These are phyloP conservation scores for Citrullus amarus DNA, from an alignment of 306 rosid genomes.

Conservation along the genomic window DNA sequence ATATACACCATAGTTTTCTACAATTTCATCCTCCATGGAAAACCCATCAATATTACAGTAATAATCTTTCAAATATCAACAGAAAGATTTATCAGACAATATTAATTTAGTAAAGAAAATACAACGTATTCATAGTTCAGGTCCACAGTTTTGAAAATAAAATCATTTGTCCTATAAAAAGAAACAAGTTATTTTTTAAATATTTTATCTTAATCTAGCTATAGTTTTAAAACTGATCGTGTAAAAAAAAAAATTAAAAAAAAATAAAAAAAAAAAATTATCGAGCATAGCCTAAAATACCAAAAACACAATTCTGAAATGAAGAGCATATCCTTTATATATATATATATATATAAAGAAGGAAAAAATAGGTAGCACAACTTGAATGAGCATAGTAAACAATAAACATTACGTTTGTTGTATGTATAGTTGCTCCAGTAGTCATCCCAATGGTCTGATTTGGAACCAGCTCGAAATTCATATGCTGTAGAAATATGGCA, in stretches of 20 bases:
- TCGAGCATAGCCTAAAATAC: background rate
- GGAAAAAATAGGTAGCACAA: background rate
- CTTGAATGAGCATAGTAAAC: constrained; percentile 2
- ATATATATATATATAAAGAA: no score
- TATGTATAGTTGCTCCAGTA: constrained; percentile 96
- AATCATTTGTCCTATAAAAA: background rate
- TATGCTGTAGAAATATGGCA: constrained; percentile 61
- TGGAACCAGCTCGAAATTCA: constrained; percentile 76
- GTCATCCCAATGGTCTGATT: constrained; percentile 87
- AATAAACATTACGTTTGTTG: constrained; percentile 57
- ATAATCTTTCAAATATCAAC: background rate
- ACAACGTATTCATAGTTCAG: background rate
- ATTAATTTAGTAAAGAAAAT: background rate
- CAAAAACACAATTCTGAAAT: background rate
- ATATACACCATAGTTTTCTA: background rate
- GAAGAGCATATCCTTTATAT: no score
- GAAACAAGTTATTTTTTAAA: no score
- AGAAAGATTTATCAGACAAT: background rate
- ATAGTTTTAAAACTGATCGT: background rate
- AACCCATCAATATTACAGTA: background rate
- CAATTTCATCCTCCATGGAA: background rate
- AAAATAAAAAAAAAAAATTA: no score
- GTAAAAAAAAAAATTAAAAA: background rate
- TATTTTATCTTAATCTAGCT: background rate
- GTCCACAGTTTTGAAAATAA: background rate